Percentiles rank a stretch among this genome's conserved stretches.
phyloP scores from a whole-genome alignment of 768 basidiomycete species.

The Pleurotus cornucopiae region DNA sequence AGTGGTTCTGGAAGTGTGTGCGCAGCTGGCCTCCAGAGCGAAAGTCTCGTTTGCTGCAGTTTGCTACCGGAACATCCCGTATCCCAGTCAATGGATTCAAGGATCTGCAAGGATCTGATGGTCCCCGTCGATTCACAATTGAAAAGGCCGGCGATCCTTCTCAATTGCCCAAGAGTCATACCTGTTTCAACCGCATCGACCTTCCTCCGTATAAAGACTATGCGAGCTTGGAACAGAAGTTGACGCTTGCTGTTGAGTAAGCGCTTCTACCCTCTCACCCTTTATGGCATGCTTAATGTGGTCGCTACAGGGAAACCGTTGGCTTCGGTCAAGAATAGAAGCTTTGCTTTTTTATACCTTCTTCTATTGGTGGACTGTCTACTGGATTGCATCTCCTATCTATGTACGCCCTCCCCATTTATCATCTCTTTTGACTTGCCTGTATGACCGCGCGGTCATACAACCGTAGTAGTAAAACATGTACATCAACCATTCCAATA shows the following conservation, averaged over 20 bases:
- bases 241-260: conserved; percentile 91
- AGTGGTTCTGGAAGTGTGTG: conserved; percentile 99
- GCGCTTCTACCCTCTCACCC: conserved; percentile 28
- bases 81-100: conserved; percentile 99
- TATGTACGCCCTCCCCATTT: conserved; percentile 10
- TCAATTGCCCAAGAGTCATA: conserved; percentile 93
- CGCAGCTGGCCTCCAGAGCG: conserved; percentile 97
- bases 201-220: conserved; percentile 98
- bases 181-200: conserved; percentile 96
- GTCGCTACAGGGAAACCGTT: conserved; percentile 70
- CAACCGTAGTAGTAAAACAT: not conserved
- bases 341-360: conserved; percentile 8
- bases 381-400: conserved; percentile 4
- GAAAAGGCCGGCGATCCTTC: conserved; percentile 98
- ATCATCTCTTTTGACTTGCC: not conserved
- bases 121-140: conserved; percentile 94
- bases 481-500: conserved; percentile 4
- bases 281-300: conserved; percentile 9
- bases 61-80: conserved; percentile 94
- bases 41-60: conserved; percentile 93
- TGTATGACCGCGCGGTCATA: not conserved
- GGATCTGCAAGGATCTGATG: conserved; percentile 96
- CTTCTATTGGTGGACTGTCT: conserved; percentile 15
- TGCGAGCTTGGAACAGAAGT: conserved; percentile 88
- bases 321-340: conserved; percentile 89